phyloP scores from a whole-genome alignment of 2,329 filamentous ascomycete species.

The Coniella vitis region DNA sequence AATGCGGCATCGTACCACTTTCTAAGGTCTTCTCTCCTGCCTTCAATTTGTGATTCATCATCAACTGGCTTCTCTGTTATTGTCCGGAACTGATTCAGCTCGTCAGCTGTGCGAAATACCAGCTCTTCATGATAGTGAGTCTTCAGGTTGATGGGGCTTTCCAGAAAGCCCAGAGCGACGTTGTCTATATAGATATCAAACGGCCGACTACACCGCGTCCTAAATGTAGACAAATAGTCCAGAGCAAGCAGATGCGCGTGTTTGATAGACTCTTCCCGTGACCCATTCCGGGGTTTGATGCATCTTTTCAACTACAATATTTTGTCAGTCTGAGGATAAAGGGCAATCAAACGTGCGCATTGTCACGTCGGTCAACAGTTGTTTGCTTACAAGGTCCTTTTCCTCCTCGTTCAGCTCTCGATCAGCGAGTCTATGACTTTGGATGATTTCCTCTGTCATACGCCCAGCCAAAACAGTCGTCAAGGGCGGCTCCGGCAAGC shows the following conservation, averaged over 20 bases:
- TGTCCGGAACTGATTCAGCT: conserved; percentile 3
- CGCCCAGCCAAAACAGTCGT: conserved; percentile 10
- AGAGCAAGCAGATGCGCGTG: conserved; percentile 10
- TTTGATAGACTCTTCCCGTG: conserved; percentile 5
- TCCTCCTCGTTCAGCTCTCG: not conserved
- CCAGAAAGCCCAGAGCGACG: not conserved
- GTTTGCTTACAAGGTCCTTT: not conserved
- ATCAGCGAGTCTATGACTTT: not conserved
- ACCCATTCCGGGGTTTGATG: conserved; percentile 8
- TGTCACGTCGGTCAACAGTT: too few relatives aligned
- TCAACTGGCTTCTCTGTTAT: conserved; percentile 3
- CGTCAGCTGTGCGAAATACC: conserved; percentile 7
- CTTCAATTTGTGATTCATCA: not conserved
- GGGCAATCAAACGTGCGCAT: too few relatives aligned
- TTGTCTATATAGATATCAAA: conserved; percentile 12
- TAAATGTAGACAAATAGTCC: conserved; percentile 14
- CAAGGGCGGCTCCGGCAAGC: conserved; percentile 5
- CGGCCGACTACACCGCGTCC: not conserved
- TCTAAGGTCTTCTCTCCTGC: not conserved
- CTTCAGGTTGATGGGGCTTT: conserved; percentile 14
- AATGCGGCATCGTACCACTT: conserved; percentile 10
- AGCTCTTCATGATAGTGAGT: conserved; percentile 16
- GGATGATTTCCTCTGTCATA: conserved; percentile 6
- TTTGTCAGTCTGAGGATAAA: too few relatives aligned
- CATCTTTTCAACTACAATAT: conserved; percentile 6